Evolutionary conservation across 305 asterid genomes (phyloP).

Genomic region (Salvia sclarea): DNA sequence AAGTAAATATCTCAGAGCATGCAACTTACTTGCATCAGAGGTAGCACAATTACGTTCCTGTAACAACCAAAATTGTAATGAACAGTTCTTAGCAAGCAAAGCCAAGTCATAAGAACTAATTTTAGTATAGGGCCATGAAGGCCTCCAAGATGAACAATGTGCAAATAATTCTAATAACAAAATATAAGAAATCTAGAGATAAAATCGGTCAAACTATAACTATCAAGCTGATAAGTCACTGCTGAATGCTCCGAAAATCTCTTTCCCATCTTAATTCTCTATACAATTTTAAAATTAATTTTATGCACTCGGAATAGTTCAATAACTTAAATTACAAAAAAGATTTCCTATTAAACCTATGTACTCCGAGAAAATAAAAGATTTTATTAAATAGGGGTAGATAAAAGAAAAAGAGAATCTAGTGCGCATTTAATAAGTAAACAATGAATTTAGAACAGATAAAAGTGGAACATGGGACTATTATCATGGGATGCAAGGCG

Average conservation of each 20-base stretch:
- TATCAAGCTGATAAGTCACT: neutral
- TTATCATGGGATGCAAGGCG: neutral
- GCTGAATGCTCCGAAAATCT: neutral
- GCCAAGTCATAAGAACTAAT: neutral
- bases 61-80: conserved; percentile 22
- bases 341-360: neutral
- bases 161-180: neutral
- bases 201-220: neutral
- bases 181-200: neutral
- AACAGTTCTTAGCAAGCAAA: conserved; percentile 11
- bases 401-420: neutral
- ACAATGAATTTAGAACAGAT: neutral
- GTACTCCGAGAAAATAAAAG: neutral
- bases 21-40: conserved; percentile 60
- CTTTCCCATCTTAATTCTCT: too few species aligned
- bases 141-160: neutral
- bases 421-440: neutral
- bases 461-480: neutral
- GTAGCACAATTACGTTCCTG: conserved; percentile 74
- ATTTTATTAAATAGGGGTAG: neutral
- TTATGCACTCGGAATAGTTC: neutral
- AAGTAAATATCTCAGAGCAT: conserved; percentile 78
- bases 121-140: neutral
- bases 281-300: too few species aligned
- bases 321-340: neutral